Evolutionary conservation across 805 yeast genomes (phyloP).

Genomic region (Barnettozyma wickerhamii): DNA sequence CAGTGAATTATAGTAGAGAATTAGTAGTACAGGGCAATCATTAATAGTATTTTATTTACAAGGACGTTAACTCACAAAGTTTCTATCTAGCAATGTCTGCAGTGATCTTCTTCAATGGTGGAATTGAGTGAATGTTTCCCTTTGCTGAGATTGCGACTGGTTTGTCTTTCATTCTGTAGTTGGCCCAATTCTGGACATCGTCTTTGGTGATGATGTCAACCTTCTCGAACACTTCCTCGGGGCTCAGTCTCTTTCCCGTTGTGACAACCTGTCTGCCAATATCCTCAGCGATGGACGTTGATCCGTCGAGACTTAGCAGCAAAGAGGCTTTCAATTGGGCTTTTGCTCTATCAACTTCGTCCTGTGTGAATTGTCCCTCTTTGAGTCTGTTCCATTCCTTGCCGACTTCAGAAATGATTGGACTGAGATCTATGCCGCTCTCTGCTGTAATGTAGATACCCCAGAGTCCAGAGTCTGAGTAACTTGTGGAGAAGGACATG

Average conservation of each 20-base stretch:
- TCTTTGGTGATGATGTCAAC: constrained; percentile 74
- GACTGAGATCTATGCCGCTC: constrained; percentile 57
- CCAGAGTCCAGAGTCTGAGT: constrained; percentile 97
- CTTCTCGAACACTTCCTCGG: constrained; percentile 46
- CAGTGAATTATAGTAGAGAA: background rate
- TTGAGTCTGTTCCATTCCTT: constrained; percentile 88
- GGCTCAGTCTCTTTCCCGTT: constrained; percentile 62
- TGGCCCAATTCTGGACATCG: constrained; percentile 87
- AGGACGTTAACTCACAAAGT: too few relatives aligned
- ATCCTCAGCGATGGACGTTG: constrained; percentile 95
- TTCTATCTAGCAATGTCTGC: constrained; percentile 24
- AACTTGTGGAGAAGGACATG: constrained; percentile 95
- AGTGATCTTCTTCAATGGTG: constrained; percentile 60
- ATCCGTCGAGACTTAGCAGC: constrained; percentile 84
- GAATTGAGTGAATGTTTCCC: constrained; percentile 73
- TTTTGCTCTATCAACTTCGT: constrained; percentile 91
- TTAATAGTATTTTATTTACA: too few relatives aligned
- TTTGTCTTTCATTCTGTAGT: constrained; percentile 67
- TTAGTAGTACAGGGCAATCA: too few relatives aligned
- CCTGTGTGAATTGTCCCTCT: constrained; percentile 69
- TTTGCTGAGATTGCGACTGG: constrained; percentile 90
- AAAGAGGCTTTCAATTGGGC: constrained; percentile 92
- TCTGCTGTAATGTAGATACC: constrained; percentile 88
- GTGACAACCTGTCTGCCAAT: constrained; percentile 96
- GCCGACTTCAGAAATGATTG: constrained; percentile 68